These are phyloP conservation scores for Puccinia sorghi DNA, from an alignment of 1,284 basidiomycete genomes.

Conservation along the genomic window DNA sequence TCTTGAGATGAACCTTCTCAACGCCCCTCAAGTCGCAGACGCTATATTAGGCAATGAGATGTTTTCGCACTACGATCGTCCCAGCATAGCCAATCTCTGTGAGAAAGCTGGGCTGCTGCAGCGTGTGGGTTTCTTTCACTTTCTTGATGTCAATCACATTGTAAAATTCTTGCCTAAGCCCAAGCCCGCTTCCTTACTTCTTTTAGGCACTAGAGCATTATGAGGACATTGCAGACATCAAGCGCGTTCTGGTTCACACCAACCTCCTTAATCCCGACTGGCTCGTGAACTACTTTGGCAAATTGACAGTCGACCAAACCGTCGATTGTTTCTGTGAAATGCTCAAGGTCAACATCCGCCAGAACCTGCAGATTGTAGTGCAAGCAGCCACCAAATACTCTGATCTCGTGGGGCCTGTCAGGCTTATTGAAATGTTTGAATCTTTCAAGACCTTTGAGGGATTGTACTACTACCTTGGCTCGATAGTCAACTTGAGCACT, in stretches of 20 bases:
- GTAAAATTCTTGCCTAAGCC: constrained; percentile 14
- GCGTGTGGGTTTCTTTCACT: constrained; percentile 59
- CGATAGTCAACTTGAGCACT: constrained; percentile 92
- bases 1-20: constrained; percentile 95
- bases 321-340: constrained; percentile 96
- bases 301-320: constrained; percentile 97
- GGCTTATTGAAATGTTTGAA: constrained; percentile 98
- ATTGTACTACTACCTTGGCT: constrained; percentile 96
- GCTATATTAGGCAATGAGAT: constrained; percentile 99
- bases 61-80: constrained; percentile 96
- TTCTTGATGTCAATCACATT: neutral
- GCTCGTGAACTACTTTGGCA: constrained; percentile 97
- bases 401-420: constrained; percentile 93
- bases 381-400: constrained; percentile 99
- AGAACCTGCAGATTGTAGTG: constrained; percentile 94
- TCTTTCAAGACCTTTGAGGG: constrained; percentile 97
- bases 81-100: constrained; percentile 94
- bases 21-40: constrained; percentile 98
- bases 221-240: constrained; percentile 95
- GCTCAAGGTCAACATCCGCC: constrained; percentile 94
- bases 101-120: constrained; percentile 97
- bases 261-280: constrained; percentile 87
- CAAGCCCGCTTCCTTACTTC: neutral
- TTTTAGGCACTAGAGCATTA: constrained; percentile 94
- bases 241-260: constrained; percentile 94